Evolutionary conservation across 768 basidiomycete genomes (phyloP).

Genomic region (Chlorophyllum brunneum): DNA sequence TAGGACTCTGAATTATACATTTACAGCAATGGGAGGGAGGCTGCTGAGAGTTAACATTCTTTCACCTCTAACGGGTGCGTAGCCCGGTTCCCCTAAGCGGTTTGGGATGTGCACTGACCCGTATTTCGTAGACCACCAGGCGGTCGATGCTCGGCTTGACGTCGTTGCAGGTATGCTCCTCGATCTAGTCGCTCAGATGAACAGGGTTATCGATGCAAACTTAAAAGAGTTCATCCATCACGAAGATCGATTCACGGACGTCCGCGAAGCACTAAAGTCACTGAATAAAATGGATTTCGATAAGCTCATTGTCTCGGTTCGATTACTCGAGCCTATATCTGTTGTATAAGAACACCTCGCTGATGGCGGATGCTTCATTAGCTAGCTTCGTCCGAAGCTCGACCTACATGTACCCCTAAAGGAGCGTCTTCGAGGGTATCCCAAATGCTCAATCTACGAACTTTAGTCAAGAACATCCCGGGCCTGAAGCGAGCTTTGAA

Average conservation of each 20-base stretch:
- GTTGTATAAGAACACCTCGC: neutral
- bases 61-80: constrained; percentile 70
- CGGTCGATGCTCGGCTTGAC: constrained; percentile 80
- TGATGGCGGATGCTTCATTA: constrained; percentile 21
- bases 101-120: neutral
- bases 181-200: neutral
- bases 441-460: constrained; percentile 79
- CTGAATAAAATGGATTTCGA: constrained; percentile 86
- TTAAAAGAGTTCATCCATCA: constrained; percentile 78
- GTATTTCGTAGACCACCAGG: constrained; percentile 41
- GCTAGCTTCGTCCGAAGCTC: constrained; percentile 65
- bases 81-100: neutral
- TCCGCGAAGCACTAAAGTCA: constrained; percentile 64
- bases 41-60: constrained; percentile 77
- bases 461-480: constrained; percentile 64
- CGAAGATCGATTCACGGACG: constrained; percentile 68
- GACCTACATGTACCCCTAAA: constrained; percentile 50
- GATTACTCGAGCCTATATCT: neutral
- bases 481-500: constrained; percentile 57
- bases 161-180: constrained; percentile 67
- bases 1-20: constrained; percentile 76
- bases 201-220: neutral
- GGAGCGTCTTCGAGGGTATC: constrained; percentile 64
- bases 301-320: constrained; percentile 71
- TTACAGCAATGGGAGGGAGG: constrained; percentile 86